phyloP scores from a whole-genome alignment of 495 filamentous ascomycete genomes.

The Podospora comata region DNA sequence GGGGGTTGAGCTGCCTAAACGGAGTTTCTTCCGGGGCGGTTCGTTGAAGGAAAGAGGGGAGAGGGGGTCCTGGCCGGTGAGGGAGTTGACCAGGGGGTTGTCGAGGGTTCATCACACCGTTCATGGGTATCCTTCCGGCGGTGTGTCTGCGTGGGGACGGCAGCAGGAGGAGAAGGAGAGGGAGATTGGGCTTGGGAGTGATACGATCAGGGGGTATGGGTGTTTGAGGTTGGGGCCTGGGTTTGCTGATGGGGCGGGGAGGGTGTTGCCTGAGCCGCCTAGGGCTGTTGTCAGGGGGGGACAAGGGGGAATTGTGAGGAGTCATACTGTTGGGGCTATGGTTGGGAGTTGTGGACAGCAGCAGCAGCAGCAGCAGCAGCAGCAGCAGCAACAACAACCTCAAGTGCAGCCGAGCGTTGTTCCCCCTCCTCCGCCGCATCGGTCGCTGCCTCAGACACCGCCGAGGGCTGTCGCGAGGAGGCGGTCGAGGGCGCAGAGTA shows the following conservation, averaged over 20 bases:
- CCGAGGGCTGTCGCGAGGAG: conserved; percentile 25
- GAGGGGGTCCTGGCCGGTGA: conserved; percentile 27
- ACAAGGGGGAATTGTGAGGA: conserved; percentile 6
- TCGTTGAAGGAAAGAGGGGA: conserved; percentile 9
- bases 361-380: too few relatives aligned
- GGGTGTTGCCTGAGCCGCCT: conserved; percentile 22
- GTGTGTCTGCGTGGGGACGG: not conserved
- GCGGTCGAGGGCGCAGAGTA: conserved; percentile 21
- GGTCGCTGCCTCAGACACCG: conserved; percentile 24
- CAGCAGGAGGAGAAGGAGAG: not conserved
- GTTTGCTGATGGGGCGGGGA: conserved; percentile 3
- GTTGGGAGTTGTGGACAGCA: not conserved
- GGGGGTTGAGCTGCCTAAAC: not conserved
- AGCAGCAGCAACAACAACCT: too few relatives aligned
- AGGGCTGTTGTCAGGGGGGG: conserved; percentile 16
- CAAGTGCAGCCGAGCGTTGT: not conserved
- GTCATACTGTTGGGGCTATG: not conserved
- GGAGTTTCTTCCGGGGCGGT: not conserved
- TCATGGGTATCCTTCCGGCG: conserved; percentile 16
- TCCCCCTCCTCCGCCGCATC: not conserved
- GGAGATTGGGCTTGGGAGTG: conserved; percentile 6
- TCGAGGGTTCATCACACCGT: conserved; percentile 21
- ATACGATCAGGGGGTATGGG: conserved; percentile 10
- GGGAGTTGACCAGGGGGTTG: conserved; percentile 22
- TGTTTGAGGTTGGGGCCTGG: conserved; percentile 12